Evolutionary conservation across 768 basidiomycete species (phyloP).

Genomic region (Cystofilobasidium capitatum): DNA sequence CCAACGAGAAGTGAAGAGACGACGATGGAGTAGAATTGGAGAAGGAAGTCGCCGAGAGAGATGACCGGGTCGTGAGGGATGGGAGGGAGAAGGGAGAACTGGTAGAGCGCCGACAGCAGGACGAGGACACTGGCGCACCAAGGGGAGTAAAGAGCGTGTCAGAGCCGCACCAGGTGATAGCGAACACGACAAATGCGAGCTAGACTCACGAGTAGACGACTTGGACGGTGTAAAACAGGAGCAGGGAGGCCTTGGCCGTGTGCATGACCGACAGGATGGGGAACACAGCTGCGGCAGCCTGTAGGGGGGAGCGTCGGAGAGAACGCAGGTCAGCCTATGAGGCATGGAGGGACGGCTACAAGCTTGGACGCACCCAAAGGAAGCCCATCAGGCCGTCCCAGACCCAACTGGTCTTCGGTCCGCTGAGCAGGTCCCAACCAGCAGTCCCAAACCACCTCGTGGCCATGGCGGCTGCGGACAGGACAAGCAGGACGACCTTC

Average conservation of each 20-base stretch:
- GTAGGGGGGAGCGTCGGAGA: no score
- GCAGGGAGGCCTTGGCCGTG: constrained; percentile 7
- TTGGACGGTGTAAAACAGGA: constrained; percentile 7
- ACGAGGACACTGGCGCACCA: constrained; percentile 1
- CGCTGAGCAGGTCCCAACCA: constrained; percentile 8
- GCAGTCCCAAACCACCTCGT: neutral
- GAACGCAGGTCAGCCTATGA: neutral
- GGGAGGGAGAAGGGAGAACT: constrained; percentile 16
- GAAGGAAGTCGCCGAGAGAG: neutral
- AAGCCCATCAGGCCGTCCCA: constrained; percentile 3
- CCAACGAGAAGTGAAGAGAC: neutral
- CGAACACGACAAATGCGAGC: neutral
- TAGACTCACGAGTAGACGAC: constrained; percentile 3
- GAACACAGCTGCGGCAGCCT: neutral
- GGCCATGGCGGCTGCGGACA: constrained; percentile 6
- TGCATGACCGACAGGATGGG: neutral
- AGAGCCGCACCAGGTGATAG: neutral
- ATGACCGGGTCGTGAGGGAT: constrained; percentile 11
- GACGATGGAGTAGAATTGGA: neutral
- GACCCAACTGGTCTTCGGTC: neutral
- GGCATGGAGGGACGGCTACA: neutral
- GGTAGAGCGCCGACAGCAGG: constrained; percentile 11
- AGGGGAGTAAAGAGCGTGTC: neutral
- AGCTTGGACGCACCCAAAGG: constrained; percentile 5
- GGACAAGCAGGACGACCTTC: constrained; percentile 16